A percentile compares a stretch with the other conserved stretches of the same genome.
Conservation (phyloP, 2,329 filamentous ascomycete species). For the Claviceps humidiphila region DNA sequence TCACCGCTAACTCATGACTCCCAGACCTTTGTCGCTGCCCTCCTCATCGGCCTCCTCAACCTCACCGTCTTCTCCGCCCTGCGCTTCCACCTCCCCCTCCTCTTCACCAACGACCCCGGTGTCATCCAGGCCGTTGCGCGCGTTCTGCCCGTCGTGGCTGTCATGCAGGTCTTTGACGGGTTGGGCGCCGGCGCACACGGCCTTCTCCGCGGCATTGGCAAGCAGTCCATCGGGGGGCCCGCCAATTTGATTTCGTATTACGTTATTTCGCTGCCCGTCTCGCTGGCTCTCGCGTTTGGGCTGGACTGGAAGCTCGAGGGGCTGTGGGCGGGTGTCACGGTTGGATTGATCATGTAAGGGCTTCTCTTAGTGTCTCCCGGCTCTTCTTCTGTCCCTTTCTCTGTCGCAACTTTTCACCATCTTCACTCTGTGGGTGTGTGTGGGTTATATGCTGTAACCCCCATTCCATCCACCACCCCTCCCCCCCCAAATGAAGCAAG, state of each 20-base stretch:
- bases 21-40: constrained; percentile 46
- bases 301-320: constrained; percentile 65
- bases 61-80: constrained; percentile 54
- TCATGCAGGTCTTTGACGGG: constrained; percentile 84
- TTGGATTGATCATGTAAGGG: constrained; percentile 53
- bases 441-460: too few relatives aligned
- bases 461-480: too few relatives aligned
- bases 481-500: too few relatives aligned
- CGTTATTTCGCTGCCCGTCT: constrained; percentile 69
- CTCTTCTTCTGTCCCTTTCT: neutral
- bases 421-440: too few relatives aligned
- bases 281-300: constrained; percentile 64
- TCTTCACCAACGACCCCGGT: constrained; percentile 63
- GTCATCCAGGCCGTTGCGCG: constrained; percentile 55
- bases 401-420: neutral
- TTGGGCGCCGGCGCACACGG: constrained; percentile 70
- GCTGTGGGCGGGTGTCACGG: constrained; percentile 65
- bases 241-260: constrained; percentile 84
- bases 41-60: constrained; percentile 68
- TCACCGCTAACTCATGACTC: neutral
- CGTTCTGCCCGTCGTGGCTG: constrained; percentile 67
- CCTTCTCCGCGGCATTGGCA: constrained; percentile 72
- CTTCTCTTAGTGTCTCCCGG: neutral
- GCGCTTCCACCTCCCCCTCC: constrained; percentile 58
- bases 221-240: constrained; percentile 81